Evolutionary conservation across 2,329 filamentous ascomycete species (phyloP).

Genomic region (Fusarium cicatricum): DNA sequence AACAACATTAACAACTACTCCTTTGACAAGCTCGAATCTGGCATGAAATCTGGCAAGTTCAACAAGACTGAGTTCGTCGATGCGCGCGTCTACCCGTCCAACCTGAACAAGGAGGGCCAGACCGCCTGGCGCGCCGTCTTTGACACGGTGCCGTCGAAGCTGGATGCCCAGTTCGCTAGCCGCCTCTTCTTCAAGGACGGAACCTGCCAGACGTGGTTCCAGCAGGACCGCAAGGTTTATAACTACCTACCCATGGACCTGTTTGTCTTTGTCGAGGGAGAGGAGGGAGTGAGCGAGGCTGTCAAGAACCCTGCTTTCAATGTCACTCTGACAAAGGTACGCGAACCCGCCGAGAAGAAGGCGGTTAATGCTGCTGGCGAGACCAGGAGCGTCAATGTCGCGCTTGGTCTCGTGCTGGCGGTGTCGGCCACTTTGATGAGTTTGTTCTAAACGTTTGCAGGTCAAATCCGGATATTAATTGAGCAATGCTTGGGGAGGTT

Average conservation of each 20-base stretch:
- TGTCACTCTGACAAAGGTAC: slow-evolving; percentile 42
- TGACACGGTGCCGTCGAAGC: slow-evolving; percentile 30
- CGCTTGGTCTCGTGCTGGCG: slow-evolving; percentile 2
- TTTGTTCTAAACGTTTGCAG: slow-evolving; percentile 34
- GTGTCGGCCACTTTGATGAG: slow-evolving; percentile 20
- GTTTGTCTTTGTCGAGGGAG: slow-evolving; percentile 40
- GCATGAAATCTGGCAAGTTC: slow-evolving; percentile 15
- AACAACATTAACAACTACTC: slow-evolving; percentile 45
- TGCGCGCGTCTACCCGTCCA: slow-evolving; percentile 45
- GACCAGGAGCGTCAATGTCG: slow-evolving; percentile 9
- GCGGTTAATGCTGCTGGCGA: slow-evolving; percentile 2
- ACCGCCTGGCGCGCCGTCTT: slow-evolving; percentile 47
- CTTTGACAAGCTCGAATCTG: slow-evolving; percentile 23
- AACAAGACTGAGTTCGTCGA: slow-evolving; percentile 24
- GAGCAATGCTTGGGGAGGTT: not conserved
- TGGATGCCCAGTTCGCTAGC: slow-evolving; percentile 30
- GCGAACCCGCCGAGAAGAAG: slow-evolving; percentile 31
- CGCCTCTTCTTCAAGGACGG: slow-evolving; percentile 42
- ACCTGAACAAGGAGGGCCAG: slow-evolving; percentile 29
- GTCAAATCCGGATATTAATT: slow-evolving; percentile 1
- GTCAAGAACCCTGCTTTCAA: slow-evolving; percentile 41
- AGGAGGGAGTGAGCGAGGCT: slow-evolving; percentile 18
- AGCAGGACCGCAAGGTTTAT: slow-evolving; percentile 46
- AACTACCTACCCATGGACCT: slow-evolving; percentile 44
- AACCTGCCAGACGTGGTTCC: slow-evolving; percentile 45